Conservation (phyloP, 495 filamentous ascomycete species). For the Penicillium ochrochloron region DNA sequence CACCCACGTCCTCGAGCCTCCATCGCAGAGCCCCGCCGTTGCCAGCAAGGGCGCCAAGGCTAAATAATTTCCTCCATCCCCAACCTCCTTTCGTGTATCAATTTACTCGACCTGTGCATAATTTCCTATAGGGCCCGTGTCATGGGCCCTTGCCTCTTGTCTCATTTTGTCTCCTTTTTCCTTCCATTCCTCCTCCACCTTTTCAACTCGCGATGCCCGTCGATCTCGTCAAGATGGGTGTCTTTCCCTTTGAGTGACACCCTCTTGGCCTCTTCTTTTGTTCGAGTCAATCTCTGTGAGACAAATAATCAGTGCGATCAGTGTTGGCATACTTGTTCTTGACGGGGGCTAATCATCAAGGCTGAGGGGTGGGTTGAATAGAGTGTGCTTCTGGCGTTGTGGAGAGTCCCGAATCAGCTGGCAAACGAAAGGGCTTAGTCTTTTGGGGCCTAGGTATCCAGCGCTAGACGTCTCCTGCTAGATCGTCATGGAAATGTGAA, state of each 20-base stretch:
- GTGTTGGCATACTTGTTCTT: background rate
- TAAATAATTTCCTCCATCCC: slow-evolving; percentile 25
- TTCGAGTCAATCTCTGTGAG: slow-evolving; percentile 14
- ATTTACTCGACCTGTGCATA: slow-evolving; percentile 15
- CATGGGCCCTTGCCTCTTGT: slow-evolving; percentile 5
- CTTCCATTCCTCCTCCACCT: background rate
- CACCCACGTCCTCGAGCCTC: slow-evolving; percentile 66
- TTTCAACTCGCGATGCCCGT: slow-evolving; percentile 9
- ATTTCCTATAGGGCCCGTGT: slow-evolving; percentile 13
- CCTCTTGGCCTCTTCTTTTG: slow-evolving; percentile 1
- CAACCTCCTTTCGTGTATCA: slow-evolving; percentile 27
- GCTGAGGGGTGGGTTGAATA: background rate
- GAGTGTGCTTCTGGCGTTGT: slow-evolving; percentile 6
- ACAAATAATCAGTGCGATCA: background rate
- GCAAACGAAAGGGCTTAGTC: background rate
- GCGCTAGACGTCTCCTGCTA: slow-evolving; percentile 6
- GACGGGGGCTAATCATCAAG: no score
- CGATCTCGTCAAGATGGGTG: slow-evolving; percentile 20
- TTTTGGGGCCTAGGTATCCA: background rate
- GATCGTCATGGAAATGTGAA: slow-evolving; percentile 5
- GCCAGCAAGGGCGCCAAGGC: slow-evolving; percentile 48
- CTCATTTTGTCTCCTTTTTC: background rate
- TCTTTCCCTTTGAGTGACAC: background rate
- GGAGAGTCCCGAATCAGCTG: slow-evolving; percentile 1
- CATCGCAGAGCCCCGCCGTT: slow-evolving; percentile 47